These are phyloP conservation scores for Tolypocladium capitatum DNA, from an alignment of 2,329 filamentous ascomycete genomes.

Conservation along the genomic window DNA sequence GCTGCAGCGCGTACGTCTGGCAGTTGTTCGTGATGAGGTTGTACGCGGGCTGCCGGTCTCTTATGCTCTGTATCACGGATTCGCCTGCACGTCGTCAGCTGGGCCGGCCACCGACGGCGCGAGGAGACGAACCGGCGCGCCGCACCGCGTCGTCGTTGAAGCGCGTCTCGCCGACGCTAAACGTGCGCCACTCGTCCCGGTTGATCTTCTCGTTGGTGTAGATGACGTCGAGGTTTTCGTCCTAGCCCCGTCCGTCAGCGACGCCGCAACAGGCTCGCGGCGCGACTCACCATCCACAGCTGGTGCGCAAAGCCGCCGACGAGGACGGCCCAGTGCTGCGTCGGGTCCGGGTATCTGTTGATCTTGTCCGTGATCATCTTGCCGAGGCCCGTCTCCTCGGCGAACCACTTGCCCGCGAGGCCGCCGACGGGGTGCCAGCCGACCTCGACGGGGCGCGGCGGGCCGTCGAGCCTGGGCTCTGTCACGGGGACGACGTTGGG, in stretches of 20 bases:
- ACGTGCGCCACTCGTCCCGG: conserved; percentile 35
- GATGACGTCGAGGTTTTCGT: conserved; percentile 42
- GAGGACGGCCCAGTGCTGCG: conserved; percentile 46
- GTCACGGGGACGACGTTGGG: no score
- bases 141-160: conserved; percentile 41
- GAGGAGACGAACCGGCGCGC: no score
- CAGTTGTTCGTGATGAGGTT: conserved; percentile 49
- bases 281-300: conserved; percentile 47
- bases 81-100: conserved; percentile 34
- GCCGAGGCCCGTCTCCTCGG: conserved; percentile 40
- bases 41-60: conserved; percentile 34
- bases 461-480: no score
- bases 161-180: conserved; percentile 35
- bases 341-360: conserved; percentile 42
- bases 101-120: no score
- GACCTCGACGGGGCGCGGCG: no score
- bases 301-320: conserved; percentile 42
- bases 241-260: conserved; percentile 14
- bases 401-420: conserved; percentile 43
- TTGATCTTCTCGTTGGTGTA: conserved; percentile 38
- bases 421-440: conserved; percentile 47
- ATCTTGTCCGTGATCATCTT: conserved; percentile 42
- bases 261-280: no score
- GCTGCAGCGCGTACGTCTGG: conserved; percentile 39
- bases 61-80: conserved; percentile 38